Base-by-base conservation (phyloP, 2,329 filamentous ascomycete genomes). In the Fusarium sp. region DNA sequence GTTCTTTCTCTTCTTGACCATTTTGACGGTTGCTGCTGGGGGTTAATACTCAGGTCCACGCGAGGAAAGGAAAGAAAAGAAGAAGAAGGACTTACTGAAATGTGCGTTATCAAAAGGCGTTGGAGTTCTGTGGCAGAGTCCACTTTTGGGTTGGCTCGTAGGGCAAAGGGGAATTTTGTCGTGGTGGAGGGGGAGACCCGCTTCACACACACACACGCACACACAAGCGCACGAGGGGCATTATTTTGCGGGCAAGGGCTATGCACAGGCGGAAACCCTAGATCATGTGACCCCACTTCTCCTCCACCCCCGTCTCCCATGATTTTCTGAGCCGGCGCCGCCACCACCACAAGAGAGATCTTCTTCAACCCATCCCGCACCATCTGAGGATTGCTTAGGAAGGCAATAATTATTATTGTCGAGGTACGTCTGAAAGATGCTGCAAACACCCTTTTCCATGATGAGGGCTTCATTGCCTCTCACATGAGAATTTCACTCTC, bases 1-100 rank as follows among this genome's bases (percentile, higher is more conserved):
- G 86, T 89, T 90, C 86, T 91, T 90, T 89, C 90, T 90, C 89
- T 92, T 92, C 89, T 92, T 92, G 84, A 91, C 90, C 90, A 92
- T 92, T 80, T 86, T 92, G 86, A 82, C 89, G 86, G 87, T 89
- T 83, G 88, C 86, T 88, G 77, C 66, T 75, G 73, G 65, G 82
- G 73, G 68, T 79, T 78, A 80, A 78, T 75, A 80, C 73, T 83
- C 81, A 82, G 78, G 79, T 74, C 79, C 77, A 79, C 76, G 79
- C 73, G 62, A 75, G 62, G 66, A 74, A 77, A 65, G 68, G 70
- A 74, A 70, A 67, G 69, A 74, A 62, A 70, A 72, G 58, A 74
- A 78, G 67, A 42, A 66, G 68, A 69, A 72, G 64, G 68, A 80
- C 80, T 72, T 78, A 80, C 81, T 81, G 68, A 77, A 78, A 78